A percentile compares a stretch with the other conserved stretches of the same genome.
phyloP scores from a whole-genome alignment of 208 protist genomes.

The Crithidia sp. region DNA sequence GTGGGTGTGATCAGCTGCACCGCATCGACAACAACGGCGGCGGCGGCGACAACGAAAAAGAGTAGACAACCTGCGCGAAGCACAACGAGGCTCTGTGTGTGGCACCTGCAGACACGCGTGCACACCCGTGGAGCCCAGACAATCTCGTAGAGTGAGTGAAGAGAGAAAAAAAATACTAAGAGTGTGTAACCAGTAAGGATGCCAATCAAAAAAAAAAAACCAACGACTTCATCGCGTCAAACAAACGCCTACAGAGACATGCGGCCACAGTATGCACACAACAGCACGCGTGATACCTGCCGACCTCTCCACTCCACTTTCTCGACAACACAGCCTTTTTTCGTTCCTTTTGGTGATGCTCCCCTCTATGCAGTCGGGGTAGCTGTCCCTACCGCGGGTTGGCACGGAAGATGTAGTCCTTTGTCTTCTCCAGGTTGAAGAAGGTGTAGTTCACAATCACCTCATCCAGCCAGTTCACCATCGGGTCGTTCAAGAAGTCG shows the following conservation, averaged over 20 bases:
- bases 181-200: too few species aligned
- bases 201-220: neutral
- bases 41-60: too few species aligned
- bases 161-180: conserved; percentile 1
- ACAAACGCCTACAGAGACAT: neutral
- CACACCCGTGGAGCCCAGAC: too few species aligned
- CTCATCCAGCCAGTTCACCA: conserved; percentile 88
- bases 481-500: conserved; percentile 92
- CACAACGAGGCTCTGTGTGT: too few species aligned
- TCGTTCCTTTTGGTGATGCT: neutral
- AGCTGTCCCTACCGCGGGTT: conserved; percentile 29
- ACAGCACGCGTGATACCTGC: neutral
- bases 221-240: neutral
- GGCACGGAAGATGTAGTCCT: conserved; percentile 83
- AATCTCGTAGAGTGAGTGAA: neutral
- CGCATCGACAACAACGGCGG: too few species aligned
- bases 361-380: neutral
- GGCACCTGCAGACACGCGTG: too few species aligned
- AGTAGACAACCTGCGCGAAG: too few species aligned
- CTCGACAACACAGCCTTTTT: neutral
- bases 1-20: neutral
- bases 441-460: conserved; percentile 93
- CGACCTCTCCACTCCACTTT: neutral
- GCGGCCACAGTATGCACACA: neutral
- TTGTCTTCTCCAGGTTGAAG: conserved; percentile 90